Conservation (phyloP, 2,329 filamentous ascomycete genomes). For the Exophiala bonariae region DNA sequence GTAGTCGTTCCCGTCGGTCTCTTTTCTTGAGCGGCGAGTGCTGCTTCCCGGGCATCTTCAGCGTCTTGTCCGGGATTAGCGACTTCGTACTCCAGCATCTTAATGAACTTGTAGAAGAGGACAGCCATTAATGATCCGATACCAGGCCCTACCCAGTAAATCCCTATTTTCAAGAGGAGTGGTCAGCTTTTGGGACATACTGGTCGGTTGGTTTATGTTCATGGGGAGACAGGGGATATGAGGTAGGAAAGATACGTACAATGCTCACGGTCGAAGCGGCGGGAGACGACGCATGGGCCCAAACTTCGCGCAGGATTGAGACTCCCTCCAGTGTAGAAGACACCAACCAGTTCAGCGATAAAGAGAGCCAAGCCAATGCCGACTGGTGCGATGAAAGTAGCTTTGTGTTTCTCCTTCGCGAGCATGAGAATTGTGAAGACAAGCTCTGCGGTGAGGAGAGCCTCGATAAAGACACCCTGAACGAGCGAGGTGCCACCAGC, state of each 20-base stretch:
- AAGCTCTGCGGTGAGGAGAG: constrained; percentile 63
- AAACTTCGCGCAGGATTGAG: constrained; percentile 50
- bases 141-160: constrained; percentile 48
- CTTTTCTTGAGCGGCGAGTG: neutral
- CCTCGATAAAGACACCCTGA: constrained; percentile 66
- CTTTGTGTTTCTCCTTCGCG: constrained; percentile 70
- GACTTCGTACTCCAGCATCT: constrained; percentile 41
- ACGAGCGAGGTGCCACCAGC: constrained; percentile 50
- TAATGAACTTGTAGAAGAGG: constrained; percentile 49
- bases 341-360: constrained; percentile 53
- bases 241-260: too few relatives aligned
- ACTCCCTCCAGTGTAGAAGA: constrained; percentile 47
- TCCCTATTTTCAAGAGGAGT: too few relatives aligned
- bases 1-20: too few relatives aligned
- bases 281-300: constrained; percentile 45
- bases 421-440: constrained; percentile 67
- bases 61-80: constrained; percentile 55
- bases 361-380: constrained; percentile 72
- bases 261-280: constrained; percentile 45
- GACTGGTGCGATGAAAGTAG: constrained; percentile 68
- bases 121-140: constrained; percentile 48
- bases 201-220: too few relatives aligned
- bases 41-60: constrained; percentile 2
- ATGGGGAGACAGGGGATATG: too few relatives aligned
- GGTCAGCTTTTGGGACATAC: too few relatives aligned